Evolutionary conservation across 225 moss, liverwort and hornwort species (phyloP), one percentile per base, ranked within the genome.

Genomic region (Asterella californica): DNA sequence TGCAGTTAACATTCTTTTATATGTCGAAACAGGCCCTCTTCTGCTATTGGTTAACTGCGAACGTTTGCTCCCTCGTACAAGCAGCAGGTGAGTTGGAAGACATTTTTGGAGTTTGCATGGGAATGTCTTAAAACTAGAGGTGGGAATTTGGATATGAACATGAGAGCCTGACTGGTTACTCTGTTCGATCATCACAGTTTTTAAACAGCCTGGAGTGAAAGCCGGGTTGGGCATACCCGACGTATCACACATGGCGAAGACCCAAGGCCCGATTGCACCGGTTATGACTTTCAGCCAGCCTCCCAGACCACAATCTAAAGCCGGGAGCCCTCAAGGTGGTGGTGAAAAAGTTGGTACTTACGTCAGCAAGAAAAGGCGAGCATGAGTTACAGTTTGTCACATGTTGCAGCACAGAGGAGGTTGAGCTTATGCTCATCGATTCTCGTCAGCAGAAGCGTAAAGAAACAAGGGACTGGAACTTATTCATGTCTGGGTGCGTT

Each of bases 41-140:
- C 80, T 99, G 95, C 86, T 99, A 99, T 67, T 99, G 99, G 99
- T 90, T 99, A 81, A 99, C 99, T 70, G 91, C 99, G 62, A 99
- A 99, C 59, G 83, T 99, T 70, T 99, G 85, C 87, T 99, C 95
- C 15, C 83, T 99, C 78, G 80, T 93, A 11, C 99, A 99, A 81
- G 92, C 99, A 67, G 62, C 87, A 91, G 90, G 94, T 87, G 89
- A 79, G 75, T 21, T 71, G 9, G 9, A n/a, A 10, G 2, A 32
- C 38, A 38, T 2, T 19, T 38, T 21, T 19, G 32, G 70, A 18
- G 11, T 45, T 37, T 12, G 22, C 32, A 67, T 67, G 30, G 67
- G 67, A 15, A 32, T 6, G 0, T 67, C 67, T 67, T 32, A 67
- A 15, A 32, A 11, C 33, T 11, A 0, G 10, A 32, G 30, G 15